Base-by-base conservation (phyloP, 352 stramenopile genomes). In the Phytophthora hibernalis region DNA sequence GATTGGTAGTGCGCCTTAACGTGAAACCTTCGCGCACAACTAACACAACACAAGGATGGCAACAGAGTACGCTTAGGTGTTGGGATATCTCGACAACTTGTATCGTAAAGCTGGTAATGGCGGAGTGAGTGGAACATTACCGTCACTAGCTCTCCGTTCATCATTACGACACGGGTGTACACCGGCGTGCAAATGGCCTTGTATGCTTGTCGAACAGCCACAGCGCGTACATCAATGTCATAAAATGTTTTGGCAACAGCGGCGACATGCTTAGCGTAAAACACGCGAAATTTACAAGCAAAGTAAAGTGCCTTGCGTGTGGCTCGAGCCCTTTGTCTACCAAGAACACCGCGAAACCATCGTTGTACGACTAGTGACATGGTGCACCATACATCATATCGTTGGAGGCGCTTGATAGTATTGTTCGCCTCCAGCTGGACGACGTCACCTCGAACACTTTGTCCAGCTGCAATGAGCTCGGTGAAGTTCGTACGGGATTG, bases 391-490 rank as follows among this genome's bases (percentile, higher is more conserved):
- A 30, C n/a, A 54, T 95, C 82, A 56, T 92, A 93, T 57, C 79
- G 80, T 12, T 85, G 65, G 0, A 93, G 58, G 45, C 76, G 81
- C 35, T 89, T 91, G 5, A 50, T 68, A 6, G 71, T 53, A 54
- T 72, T 89, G 40, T 85, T 89, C 2, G 89, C 73, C 72, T 92
- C 85, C 8, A 95, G 70, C 47, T 90, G 62, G 0, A 95, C 83
- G 5, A 93, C 81, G 33, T 93, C 87, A 11, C 87, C 85, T 50
- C 84, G 85, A 5, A 93, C 68, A 11, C 65, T 44, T 13, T 85
- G 71, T 0, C 79, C 84, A 24, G 89, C 83, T n/a, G 61, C 47
- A 35, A 95, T 85, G 2, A 91, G 65, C 3, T 68, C 57, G 0
- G 65, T 71, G 51, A 93, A 89, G 7, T 67, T 60, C 10, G 76